These are phyloP conservation scores for Emergomyces africanus DNA, from an alignment of 2,329 filamentous ascomycete species.

Conservation along the genomic window DNA sequence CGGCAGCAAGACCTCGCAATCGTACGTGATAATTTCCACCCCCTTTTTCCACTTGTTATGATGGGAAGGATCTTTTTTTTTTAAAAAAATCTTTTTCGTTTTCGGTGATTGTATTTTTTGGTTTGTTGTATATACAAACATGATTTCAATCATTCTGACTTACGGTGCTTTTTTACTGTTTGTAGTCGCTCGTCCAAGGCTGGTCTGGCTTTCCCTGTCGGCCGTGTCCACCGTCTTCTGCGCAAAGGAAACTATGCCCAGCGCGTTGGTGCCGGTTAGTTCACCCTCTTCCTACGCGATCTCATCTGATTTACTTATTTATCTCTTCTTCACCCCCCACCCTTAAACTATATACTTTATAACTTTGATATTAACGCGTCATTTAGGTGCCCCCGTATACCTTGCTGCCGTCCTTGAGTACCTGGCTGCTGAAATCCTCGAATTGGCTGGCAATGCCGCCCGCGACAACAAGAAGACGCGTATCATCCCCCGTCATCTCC, in stretches of 20 bases:
- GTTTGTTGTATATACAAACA: too few species aligned
- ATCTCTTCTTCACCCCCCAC: background rate
- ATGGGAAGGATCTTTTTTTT: too few species aligned
- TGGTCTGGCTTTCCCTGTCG: constrained; percentile 95
- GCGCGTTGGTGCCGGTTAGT: constrained; percentile 86
- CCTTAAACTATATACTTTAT: background rate
- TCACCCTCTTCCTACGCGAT: too few species aligned
- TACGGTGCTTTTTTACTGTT: background rate
- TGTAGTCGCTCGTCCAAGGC: constrained; percentile 94
- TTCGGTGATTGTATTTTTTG: too few species aligned
- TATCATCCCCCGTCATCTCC: constrained; percentile 98
- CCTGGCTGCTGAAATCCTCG: constrained; percentile 95
- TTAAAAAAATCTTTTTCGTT: too few species aligned
- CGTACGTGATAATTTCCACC: constrained; percentile 64
- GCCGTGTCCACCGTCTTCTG: constrained; percentile 97
- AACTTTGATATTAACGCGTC: constrained; percentile 14
- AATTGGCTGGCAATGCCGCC: constrained; percentile 95
- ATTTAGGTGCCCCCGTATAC: constrained; percentile 72
- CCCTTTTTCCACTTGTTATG: constrained; percentile 1
- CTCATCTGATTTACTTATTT: too few species aligned
- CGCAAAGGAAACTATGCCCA: constrained; percentile 99
- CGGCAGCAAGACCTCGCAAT: constrained; percentile 98
- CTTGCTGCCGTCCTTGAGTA: constrained; percentile 97
- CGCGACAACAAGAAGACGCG: constrained; percentile 99
- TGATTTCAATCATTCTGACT: background rate